Conservation (phyloP, 148 eudicot genomes). For the Vaccinium macrocarpon region DNA sequence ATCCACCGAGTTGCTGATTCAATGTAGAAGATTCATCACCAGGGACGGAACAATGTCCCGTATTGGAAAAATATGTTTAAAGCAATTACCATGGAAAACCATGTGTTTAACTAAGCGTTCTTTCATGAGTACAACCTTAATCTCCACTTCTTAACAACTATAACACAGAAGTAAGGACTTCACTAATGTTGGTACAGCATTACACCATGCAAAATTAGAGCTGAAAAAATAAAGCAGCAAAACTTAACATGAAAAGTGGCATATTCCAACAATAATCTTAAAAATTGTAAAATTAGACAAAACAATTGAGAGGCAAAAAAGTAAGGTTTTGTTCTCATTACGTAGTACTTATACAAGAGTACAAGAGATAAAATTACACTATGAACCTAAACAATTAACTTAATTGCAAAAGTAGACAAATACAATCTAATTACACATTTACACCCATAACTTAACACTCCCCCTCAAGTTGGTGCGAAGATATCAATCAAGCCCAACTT, state of each 20-base stretch:
- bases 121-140: not conserved
- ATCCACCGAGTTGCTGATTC: not conserved
- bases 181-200: not conserved
- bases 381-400: no score
- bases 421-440: no score
- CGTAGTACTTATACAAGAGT: no score
- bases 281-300: no score
- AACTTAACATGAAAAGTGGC: not conserved
- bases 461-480: no score
- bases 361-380: no score
- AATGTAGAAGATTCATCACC: not conserved
- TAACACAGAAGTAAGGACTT: not conserved
- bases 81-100: not conserved
- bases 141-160: not conserved
- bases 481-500: no score
- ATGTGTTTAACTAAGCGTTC: not conserved
- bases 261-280: not conserved
- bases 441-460: no score
- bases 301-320: no score
- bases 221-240: not conserved
- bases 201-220: not conserved
- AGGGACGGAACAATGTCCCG: not conserved
- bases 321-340: no score
- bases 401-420: no score
- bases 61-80: not conserved